These are phyloP conservation scores for Falciphora oryzae DNA, from an alignment of 2,329 filamentous ascomycete genomes.

Conservation along the genomic window DNA sequence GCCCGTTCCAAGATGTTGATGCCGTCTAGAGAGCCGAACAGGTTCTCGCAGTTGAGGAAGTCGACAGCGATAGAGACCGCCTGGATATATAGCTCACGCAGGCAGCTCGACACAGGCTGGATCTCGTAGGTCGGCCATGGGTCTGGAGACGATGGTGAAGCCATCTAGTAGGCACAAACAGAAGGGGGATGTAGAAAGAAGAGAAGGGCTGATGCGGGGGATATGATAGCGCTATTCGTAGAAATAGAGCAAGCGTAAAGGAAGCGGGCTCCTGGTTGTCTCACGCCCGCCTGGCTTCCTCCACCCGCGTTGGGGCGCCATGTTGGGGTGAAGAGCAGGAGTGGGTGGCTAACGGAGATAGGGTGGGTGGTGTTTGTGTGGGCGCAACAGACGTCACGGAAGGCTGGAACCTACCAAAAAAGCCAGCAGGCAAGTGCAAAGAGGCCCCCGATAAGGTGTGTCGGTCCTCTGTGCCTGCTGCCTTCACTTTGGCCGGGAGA, in stretches of 20 bases:
- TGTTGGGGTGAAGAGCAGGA: not conserved
- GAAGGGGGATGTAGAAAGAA: not conserved
- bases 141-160: not conserved
- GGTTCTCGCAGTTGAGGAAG: constrained; percentile 21
- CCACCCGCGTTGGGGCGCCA: not conserved
- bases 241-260: not conserved
- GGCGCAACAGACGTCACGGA: not conserved
- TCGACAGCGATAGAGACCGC: constrained; percentile 20
- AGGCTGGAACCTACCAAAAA: not conserved
- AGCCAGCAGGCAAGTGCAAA: not conserved
- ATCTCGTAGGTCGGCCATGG: not conserved
- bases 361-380: not conserved
- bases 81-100: constrained; percentile 8
- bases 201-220: too few species aligned
- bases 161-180: not conserved
- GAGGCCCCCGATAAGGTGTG: not conserved
- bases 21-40: not conserved
- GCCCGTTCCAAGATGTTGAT: not conserved
- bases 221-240: not conserved
- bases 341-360: not conserved
- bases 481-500: too few species aligned
- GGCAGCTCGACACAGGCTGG: constrained; percentile 3
- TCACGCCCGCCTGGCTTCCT: too few species aligned
- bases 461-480: too few species aligned
- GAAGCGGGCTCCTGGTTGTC: too few species aligned